phyloP scores from a whole-genome alignment of 139 green algal genomes.

The Choricystis sp. region DNA sequence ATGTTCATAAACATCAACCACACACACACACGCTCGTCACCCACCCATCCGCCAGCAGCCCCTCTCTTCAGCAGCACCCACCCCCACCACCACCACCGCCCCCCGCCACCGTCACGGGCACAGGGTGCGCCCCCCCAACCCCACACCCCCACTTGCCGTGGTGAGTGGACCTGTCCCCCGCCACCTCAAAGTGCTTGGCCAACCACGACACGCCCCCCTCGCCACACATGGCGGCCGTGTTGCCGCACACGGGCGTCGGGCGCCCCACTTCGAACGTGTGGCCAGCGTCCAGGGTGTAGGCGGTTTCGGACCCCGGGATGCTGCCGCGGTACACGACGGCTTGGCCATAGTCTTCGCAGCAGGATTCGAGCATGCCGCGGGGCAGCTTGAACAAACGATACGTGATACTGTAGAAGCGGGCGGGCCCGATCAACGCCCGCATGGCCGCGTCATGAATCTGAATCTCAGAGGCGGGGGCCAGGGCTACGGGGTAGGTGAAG shows the following conservation, averaged over 20 bases:
- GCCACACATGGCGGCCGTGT: constrained; percentile 78
- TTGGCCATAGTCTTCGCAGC: constrained; percentile 81
- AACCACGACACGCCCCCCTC: constrained; percentile 51
- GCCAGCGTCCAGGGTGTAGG: constrained; percentile 67
- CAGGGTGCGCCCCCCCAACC: background rate
- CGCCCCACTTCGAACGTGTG: constrained; percentile 59
- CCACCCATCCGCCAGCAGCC: too few relatives aligned
- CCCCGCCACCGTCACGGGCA: background rate
- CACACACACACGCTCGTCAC: too few relatives aligned
- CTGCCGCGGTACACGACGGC: constrained; percentile 38
- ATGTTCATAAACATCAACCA: too few relatives aligned
- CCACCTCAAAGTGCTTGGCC: constrained; percentile 49
- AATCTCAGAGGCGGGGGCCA: constrained; percentile 34
- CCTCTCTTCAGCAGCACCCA: background rate
- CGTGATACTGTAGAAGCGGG: constrained; percentile 84
- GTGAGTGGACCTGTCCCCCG: constrained; percentile 45
- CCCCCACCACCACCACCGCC: background rate
- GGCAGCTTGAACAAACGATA: constrained; percentile 94
- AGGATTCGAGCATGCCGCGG: constrained; percentile 51
- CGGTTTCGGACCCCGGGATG: constrained; percentile 43
- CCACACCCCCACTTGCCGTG: constrained; percentile 47
- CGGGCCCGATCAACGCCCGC: constrained; percentile 50
- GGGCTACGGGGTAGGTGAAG: constrained; percentile 66
- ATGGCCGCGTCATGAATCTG: constrained; percentile 62
- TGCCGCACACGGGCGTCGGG: constrained; percentile 73